These are phyloP conservation scores for Sporothrix curviconia DNA, from an alignment of 2,329 filamentous ascomycete species.

Conservation along the genomic window DNA sequence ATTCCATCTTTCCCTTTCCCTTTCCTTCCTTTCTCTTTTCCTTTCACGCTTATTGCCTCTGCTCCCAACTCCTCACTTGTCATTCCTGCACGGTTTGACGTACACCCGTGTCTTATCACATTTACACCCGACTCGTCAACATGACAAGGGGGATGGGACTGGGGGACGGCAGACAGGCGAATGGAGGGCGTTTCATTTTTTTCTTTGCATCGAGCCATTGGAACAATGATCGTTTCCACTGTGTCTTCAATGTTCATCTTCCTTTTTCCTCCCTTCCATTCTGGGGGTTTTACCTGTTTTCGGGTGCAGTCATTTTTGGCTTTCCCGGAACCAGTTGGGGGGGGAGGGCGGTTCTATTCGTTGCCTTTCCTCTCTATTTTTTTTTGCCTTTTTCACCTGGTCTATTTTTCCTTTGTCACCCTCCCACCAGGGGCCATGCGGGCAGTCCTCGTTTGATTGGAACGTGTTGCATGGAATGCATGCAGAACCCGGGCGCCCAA, in stretches of 20 bases:
- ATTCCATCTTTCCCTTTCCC: too few relatives aligned
- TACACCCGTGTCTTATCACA: background rate
- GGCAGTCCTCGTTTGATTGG: conserved; percentile 26
- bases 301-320: background rate
- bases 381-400: background rate
- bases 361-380: background rate
- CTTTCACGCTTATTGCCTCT: background rate
- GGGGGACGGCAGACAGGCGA: background rate
- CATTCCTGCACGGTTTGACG: background rate
- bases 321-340: background rate
- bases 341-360: background rate
- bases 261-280: background rate
- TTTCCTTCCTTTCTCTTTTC: too few relatives aligned
- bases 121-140: conserved; percentile 1
- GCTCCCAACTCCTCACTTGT: background rate
- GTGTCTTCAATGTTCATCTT: background rate
- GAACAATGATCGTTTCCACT: background rate
- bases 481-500: conserved; percentile 18
- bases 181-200: background rate
- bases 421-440: background rate
- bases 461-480: conserved; percentile 21
- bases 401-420: background rate
- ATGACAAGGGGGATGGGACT: too few relatives aligned
- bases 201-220: background rate
- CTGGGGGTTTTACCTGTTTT: background rate